These are phyloP conservation scores for Cladosporium sp. DNA, from an alignment of 2,329 filamentous ascomycete genomes.

Conservation along the genomic window DNA sequence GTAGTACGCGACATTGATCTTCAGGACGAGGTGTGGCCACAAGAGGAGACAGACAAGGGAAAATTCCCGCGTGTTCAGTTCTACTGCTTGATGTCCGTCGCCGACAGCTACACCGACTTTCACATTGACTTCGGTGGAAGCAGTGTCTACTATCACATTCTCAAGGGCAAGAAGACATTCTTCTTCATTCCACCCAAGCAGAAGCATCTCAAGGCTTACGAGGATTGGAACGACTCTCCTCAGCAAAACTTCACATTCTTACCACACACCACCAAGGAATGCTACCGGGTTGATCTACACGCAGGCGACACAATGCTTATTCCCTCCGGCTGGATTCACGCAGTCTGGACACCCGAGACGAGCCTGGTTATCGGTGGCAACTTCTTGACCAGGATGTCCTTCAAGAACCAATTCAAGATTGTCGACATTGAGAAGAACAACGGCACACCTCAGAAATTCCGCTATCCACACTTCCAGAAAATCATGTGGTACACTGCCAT, in stretches of 20 bases:
- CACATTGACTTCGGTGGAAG: slow-evolving; percentile 72
- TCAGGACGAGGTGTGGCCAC: slow-evolving; percentile 57
- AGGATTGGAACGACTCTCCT: slow-evolving; percentile 68
- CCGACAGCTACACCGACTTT: slow-evolving; percentile 71
- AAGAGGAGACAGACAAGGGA: slow-evolving; percentile 53
- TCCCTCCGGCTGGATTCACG: slow-evolving; percentile 71
- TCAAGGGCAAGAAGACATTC: slow-evolving; percentile 69
- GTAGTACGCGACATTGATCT: slow-evolving; percentile 65
- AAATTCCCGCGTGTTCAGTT: slow-evolving; percentile 66
- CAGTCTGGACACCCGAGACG: slow-evolving; percentile 69
- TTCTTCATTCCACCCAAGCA: slow-evolving; percentile 71
- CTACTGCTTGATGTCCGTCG: slow-evolving; percentile 70
- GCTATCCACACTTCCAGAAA: slow-evolving; percentile 69
- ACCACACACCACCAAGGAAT: slow-evolving; percentile 64
- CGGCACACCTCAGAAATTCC: slow-evolving; percentile 64
- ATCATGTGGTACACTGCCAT: slow-evolving; percentile 69
- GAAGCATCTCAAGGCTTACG: slow-evolving; percentile 68
- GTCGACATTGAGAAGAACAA: slow-evolving; percentile 67
- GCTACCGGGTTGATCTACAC: slow-evolving; percentile 64
- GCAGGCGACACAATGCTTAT: slow-evolving; percentile 71
- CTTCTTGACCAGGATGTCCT: slow-evolving; percentile 65
- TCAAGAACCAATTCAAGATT: slow-evolving; percentile 66
- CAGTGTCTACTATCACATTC: slow-evolving; percentile 69
- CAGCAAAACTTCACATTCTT: slow-evolving; percentile 67
- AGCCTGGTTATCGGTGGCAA: slow-evolving; percentile 72